Base-by-base conservation (phyloP, 768 basidiomycete genomes). In the Lepiota venenata region DNA sequence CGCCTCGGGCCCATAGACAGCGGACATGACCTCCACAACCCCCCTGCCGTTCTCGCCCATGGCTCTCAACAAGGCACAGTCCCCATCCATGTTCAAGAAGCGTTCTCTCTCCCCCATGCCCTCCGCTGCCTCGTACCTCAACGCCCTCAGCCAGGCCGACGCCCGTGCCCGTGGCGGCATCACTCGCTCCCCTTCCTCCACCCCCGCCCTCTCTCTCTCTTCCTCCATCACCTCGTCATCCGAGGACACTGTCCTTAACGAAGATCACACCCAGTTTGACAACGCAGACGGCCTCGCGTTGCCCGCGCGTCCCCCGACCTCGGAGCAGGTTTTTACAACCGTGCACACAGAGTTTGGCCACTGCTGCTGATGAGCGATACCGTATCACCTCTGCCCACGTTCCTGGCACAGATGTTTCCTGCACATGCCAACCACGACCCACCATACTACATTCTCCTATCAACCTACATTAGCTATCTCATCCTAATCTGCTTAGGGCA, bases 281-380 rank as follows among this genome's bases (percentile, higher is more conserved):
- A 73, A 74, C 60, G 62, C 70, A 25, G 80, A 86, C 53, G 82
- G 80, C 7, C 79, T 91, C 42, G 67, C 81, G 7, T 74, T 82
- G 50, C 88, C 88, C 15, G 63, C 71, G 45, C 72, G 70, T n/a
- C 84, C 91, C 2, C 91, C 91, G 0, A 91, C 87, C 36, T 92
- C 89, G 0, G 85, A 88, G 64, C 86, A 92, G 63, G 77, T 85
- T 25, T 90, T 88, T 67, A 79, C 72, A 38, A 90, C 88, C 11
- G 78, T 88, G 38, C 91, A 98, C 72, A 81, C 89, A 21, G 95
- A 98, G 72, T 98, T 95, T 66, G 95, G 95, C 1, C 92, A 93
- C 69, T 93, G 91, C 63, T n/a, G 83, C 82, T 21, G 85, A 93
- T 62, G 83, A 89, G 58, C 74, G 74, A 21, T 91, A 82, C 65